Conservation (phyloP, 495 filamentous ascomycete species). For the Articulospora tetracladia region DNA sequence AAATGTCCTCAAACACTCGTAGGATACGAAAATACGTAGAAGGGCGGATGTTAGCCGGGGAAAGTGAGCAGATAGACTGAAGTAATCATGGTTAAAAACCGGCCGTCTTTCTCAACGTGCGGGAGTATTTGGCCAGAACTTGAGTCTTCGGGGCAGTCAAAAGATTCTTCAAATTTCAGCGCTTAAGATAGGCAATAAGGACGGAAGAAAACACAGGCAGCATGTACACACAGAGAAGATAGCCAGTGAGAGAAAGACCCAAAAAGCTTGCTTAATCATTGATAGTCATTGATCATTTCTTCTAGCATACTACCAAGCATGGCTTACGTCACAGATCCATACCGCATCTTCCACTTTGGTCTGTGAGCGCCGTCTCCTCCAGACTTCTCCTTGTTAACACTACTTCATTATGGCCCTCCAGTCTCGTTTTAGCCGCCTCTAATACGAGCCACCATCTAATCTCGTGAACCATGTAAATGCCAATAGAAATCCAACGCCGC, state of each 20-base stretch:
- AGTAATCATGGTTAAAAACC: no score
- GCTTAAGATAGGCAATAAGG: no score
- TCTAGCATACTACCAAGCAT: neutral
- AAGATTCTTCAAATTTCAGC: no score
- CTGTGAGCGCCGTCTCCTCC: neutral
- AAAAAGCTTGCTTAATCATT: neutral
- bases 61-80: no score
- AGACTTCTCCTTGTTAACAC: neutral
- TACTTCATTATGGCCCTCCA: conserved; percentile 19
- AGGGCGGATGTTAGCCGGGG: no score
- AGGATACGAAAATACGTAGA: no score
- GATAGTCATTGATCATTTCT: neutral
- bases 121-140: no score
- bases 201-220: neutral
- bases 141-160: no score
- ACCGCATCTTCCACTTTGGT: neutral
- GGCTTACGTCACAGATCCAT: neutral
- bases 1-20: no score
- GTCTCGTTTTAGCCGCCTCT: conserved; percentile 9
- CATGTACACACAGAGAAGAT: neutral
- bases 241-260: neutral
- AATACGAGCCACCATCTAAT: conserved; percentile 6
- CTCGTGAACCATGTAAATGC: conserved; percentile 27
- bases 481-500: conserved; percentile 24
- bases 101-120: no score